Base-by-base conservation (phyloP, 345 rosid genomes). In the Acer negundo region DNA sequence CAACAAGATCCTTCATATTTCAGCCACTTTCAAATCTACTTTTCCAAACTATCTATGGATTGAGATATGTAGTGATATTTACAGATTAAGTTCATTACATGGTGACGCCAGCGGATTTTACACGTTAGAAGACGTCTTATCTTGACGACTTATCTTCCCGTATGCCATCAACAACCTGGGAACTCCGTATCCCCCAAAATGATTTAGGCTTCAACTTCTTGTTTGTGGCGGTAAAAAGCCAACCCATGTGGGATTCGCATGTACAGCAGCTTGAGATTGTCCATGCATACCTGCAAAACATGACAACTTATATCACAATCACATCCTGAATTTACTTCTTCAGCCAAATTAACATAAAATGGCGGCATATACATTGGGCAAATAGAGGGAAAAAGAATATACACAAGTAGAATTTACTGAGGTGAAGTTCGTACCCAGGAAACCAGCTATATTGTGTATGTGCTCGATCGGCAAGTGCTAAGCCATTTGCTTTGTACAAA, bases 101-200 rank as follows among this genome's bases (percentile, higher is more conserved):
- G 16, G 55, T 6, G 47, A 69, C 15, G 20, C 16, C n/a, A 59
- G 66, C 11, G 31, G 44, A 10, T 65, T 47, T 7, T 1, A 10
- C 24, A 8, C 49, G 23, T 6, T 26, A 3, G 62, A 55, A 70
- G 69, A 56, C 20, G 5, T 59, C 38, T 31, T 31, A 15, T 26
- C 51, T 79, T 79, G 69, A 56, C 20, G 5, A 49, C 38, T 31
- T 31, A 15, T 26, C 51, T 79, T 79, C 80, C 65, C 56, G 72
- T 76, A 56, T 79, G 79, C 85, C 86, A 80, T 90, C 94, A 1
- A 86, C 90, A 72, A 96, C 95, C 77, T 88, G 92, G 69, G 95
- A 82, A 85, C 94, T 87, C 10, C 97, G 89, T 69, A 94, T 87
- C 35, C 94, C 99, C 98, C 99, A 94, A 73, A 96, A 96, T 10